Conservation (phyloP, 805 yeast species). For the Pichia pseudocactophila region DNA sequence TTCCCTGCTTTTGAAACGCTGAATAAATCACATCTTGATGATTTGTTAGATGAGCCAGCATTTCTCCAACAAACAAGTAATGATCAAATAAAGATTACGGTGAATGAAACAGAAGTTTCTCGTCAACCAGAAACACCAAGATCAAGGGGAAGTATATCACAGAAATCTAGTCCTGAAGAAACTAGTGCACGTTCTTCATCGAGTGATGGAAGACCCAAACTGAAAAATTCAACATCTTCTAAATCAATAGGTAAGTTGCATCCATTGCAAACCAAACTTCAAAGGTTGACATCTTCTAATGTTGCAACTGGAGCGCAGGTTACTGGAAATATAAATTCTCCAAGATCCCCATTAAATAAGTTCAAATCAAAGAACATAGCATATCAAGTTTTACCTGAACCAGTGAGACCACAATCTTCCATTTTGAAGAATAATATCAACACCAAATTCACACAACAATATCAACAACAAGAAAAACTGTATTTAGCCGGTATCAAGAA, state of each 20-base stretch:
- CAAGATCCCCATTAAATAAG: conserved; percentile 7
- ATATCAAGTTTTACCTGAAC: conserved; percentile 6
- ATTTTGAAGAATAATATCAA: conserved; percentile 26
- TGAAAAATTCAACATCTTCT: neutral
- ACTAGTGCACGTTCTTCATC: neutral
- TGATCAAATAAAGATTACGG: too few relatives aligned
- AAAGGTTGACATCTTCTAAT: conserved; percentile 2
- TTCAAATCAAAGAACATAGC: conserved; percentile 4
- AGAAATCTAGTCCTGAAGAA: neutral
- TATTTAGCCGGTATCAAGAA: conserved; percentile 38
- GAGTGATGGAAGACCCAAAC: neutral
- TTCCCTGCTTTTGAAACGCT: conserved; percentile 3
- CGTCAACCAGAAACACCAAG: neutral
- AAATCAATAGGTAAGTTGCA: conserved; percentile 1
- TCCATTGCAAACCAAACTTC: conserved; percentile 4
- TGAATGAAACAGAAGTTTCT: neutral
- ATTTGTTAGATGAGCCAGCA: conserved; percentile 6
- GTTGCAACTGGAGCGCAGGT: neutral
- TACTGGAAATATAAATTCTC: neutral
- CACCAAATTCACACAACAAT: conserved; percentile 30
- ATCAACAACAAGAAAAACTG: conserved; percentile 45
- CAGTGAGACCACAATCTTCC: conserved; percentile 22
- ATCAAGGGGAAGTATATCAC: neutral
- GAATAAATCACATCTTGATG: conserved; percentile 11
- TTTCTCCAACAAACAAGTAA: neutral